phyloP scores from a whole-genome alignment of 257 asterid species.

The Salvia rosmarinus region DNA sequence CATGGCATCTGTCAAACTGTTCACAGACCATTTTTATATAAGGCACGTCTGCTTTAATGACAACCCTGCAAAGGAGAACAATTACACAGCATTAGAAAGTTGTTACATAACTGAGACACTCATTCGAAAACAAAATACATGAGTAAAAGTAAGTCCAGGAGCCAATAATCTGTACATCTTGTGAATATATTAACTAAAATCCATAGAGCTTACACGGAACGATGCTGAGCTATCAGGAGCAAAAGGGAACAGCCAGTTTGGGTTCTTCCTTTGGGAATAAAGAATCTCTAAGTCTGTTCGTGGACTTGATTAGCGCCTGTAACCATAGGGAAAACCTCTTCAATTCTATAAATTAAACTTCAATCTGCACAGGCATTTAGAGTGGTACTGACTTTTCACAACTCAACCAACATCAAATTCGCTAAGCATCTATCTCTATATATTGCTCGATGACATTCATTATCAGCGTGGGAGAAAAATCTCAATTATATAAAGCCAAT shows the following conservation, averaged over 20 bases:
- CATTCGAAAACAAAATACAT: conserved; percentile 1
- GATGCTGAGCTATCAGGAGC: conserved; percentile 93
- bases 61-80: conserved; percentile 68
- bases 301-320: conserved; percentile 96
- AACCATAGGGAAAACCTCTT: conserved; percentile 24
- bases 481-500: not conserved
- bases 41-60: conserved; percentile 83
- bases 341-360: conserved; percentile 21
- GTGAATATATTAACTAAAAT: conserved; percentile 4
- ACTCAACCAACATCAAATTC: conserved; percentile 23
- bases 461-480: not conserved
- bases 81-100: conserved; percentile 7
- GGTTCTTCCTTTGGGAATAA: conserved; percentile 92
- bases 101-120: conserved; percentile 15
- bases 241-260: conserved; percentile 92
- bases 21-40: conserved; percentile 96
- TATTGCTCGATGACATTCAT: conserved; percentile 4
- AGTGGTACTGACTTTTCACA: conserved; percentile 20
- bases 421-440: conserved; percentile 15
- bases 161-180: not conserved
- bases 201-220: conserved; percentile 72
- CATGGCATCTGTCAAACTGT: conserved; percentile 98
- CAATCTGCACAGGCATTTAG: conserved; percentile 1
- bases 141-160: not conserved
- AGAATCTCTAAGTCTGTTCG: conserved; percentile 91